Evolutionary conservation across 1,284 basidiomycete genomes (phyloP).

Genomic region (Ustilago cynodontis): DNA sequence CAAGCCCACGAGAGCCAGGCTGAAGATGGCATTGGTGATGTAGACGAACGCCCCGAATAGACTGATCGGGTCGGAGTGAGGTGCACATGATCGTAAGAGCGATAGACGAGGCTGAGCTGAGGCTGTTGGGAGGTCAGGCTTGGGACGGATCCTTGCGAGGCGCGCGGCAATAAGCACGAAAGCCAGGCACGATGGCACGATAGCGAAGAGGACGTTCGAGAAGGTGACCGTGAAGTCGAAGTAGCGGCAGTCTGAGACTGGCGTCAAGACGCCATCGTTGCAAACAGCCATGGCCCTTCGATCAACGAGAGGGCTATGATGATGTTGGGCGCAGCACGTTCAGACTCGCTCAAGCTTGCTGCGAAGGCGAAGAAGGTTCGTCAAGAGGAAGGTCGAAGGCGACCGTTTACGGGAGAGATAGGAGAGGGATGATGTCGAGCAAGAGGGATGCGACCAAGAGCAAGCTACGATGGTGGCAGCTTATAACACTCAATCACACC

Average conservation of each 20-base stretch:
- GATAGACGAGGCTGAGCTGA: constrained; percentile 17
- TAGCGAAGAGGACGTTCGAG: constrained; percentile 47
- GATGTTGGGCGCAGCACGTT: background rate
- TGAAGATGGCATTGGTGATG: constrained; percentile 33
- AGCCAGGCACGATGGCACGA: constrained; percentile 42
- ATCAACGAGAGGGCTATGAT: background rate
- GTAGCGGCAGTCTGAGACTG: constrained; percentile 52
- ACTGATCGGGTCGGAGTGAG: constrained; percentile 40
- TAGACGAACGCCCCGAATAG: constrained; percentile 36
- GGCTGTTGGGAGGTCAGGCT: constrained; percentile 27
- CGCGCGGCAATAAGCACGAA: constrained; percentile 22
- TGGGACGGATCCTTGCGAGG: constrained; percentile 26
- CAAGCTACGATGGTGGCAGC: background rate
- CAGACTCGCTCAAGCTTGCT: background rate
- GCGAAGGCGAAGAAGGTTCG: background rate
- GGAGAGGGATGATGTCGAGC: background rate
- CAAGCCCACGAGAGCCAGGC: constrained; percentile 22
- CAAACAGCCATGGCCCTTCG: constrained; percentile 20
- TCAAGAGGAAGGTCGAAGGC: no score
- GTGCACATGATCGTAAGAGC: constrained; percentile 24
- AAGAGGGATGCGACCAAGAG: background rate
- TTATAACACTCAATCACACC: background rate
- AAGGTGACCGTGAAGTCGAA: constrained; percentile 62
- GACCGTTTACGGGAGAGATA: no score
- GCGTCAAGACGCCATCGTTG: constrained; percentile 53